These are phyloP conservation scores for Magnaporthiopsis rhizophila DNA, from an alignment of 2,329 filamentous ascomycete species.

Conservation along the genomic window DNA sequence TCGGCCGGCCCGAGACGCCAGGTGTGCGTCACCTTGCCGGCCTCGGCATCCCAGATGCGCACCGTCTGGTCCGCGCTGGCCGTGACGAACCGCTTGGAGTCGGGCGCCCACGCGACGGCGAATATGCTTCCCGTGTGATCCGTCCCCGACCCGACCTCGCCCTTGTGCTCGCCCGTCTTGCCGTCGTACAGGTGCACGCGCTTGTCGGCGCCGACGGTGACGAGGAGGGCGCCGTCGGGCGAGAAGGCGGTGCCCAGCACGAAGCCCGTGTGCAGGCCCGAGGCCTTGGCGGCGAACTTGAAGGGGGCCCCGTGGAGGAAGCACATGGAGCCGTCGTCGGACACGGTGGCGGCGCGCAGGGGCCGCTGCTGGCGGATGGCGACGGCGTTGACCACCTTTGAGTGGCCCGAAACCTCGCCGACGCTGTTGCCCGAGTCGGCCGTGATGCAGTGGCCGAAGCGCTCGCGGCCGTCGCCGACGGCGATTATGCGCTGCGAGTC, in stretches of 20 bases:
- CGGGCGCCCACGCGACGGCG: conserved; percentile 79
- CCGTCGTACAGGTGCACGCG: conserved; percentile 93
- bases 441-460: conserved; percentile 89
- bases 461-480: conserved; percentile 88
- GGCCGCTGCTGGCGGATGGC: conserved; percentile 84
- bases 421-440: conserved; percentile 94
- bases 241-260: conserved; percentile 84
- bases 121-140: conserved; percentile 91
- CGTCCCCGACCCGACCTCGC: conserved; percentile 46
- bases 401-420: conserved; percentile 88
- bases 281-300: conserved; percentile 83
- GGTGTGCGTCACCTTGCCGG: conserved; percentile 66
- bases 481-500: conserved; percentile 95
- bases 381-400: conserved; percentile 82
- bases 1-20: conserved; percentile 77
- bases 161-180: conserved; percentile 81
- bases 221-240: conserved; percentile 66
- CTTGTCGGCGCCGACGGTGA: conserved; percentile 87
- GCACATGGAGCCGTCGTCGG: conserved; percentile 81
- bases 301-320: conserved; percentile 94
- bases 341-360: conserved; percentile 83
- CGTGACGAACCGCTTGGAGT: conserved; percentile 81
- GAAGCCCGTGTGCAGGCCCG: conserved; percentile 77
- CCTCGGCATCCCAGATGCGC: conserved; percentile 85
- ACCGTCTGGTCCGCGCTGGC: conserved; percentile 92